phyloP scores from a whole-genome alignment of 2,329 filamentous ascomycete species.

The Zasmidium citrigriseum region DNA sequence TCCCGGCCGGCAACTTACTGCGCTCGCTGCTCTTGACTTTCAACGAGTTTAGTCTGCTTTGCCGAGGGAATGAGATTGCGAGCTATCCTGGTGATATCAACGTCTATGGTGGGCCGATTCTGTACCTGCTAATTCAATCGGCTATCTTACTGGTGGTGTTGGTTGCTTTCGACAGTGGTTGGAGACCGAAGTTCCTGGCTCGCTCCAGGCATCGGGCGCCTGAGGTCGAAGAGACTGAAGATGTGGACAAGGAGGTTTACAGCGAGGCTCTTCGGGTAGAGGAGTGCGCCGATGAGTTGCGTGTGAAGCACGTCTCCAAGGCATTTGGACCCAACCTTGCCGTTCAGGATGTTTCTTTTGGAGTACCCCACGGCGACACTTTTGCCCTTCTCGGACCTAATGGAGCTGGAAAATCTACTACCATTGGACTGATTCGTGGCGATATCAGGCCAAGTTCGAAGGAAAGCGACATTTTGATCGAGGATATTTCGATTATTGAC shows the following conservation, averaged over 20 bases:
- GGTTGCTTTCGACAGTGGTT: constrained; percentile 78
- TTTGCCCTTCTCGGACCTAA: constrained; percentile 90
- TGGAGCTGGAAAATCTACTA: constrained; percentile 88
- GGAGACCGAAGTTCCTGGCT: constrained; percentile 58
- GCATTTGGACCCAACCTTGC: constrained; percentile 73
- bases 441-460: constrained; percentile 72
- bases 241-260: constrained; percentile 58
- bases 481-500: constrained; percentile 72
- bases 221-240: constrained; percentile 46
- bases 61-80: constrained; percentile 62
- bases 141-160: constrained; percentile 70
- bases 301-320: constrained; percentile 80
- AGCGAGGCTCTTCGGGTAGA: constrained; percentile 66
- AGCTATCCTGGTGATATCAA: constrained; percentile 69
- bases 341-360: constrained; percentile 83
- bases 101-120: constrained; percentile 79
- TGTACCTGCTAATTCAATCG: constrained; percentile 77
- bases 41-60: constrained; percentile 82
- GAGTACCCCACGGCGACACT: constrained; percentile 75
- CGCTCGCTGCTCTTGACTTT: constrained; percentile 74
- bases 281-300: constrained; percentile 66
- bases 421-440: constrained; percentile 85
- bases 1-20: constrained; percentile 75
- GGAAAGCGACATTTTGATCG: constrained; percentile 79
- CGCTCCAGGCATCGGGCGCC: constrained; percentile 45